A percentile compares a stretch with the other conserved stretches of the same genome.
Evolutionary conservation across 305 asterid species (phyloP).

Genomic region (Solanum hybrid): DNA sequence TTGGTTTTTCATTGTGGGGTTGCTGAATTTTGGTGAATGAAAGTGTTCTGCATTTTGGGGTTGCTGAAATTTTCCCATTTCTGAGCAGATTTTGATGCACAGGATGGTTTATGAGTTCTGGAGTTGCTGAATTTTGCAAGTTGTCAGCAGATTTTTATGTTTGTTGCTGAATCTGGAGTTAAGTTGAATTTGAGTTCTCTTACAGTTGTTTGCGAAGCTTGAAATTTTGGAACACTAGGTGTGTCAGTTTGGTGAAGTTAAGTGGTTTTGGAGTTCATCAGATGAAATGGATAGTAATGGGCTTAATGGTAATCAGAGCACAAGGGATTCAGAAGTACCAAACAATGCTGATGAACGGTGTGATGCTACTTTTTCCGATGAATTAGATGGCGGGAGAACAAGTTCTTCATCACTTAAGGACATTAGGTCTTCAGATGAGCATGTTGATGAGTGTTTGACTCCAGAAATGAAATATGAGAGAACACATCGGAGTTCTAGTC

Average conservation of each 20-base stretch:
- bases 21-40: not conserved
- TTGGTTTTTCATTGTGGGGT: slow-evolving; percentile 9
- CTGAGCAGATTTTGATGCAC: not conserved
- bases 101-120: not conserved
- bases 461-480: slow-evolving; percentile 25
- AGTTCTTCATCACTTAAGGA: slow-evolving; percentile 12
- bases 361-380: slow-evolving; percentile 9
- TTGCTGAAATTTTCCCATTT: slow-evolving; percentile 1
- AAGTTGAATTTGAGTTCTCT: not conserved
- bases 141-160: not conserved
- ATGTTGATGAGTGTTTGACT: slow-evolving; percentile 36
- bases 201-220: not conserved
- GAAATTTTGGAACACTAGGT: not conserved
- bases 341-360: slow-evolving; percentile 11
- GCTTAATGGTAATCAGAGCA: slow-evolving; percentile 9
- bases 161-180: not conserved
- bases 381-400: slow-evolving; percentile 14
- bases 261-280: slow-evolving; percentile 16
- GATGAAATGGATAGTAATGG: slow-evolving; percentile 50
- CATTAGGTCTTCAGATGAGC: slow-evolving; percentile 23
- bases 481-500: slow-evolving; percentile 22
- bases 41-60: not conserved
- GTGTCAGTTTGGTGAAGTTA: slow-evolving; percentile 14
- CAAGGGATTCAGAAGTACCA: slow-evolving; percentile 5
- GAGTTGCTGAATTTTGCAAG: slow-evolving; percentile 1